Evolutionary conservation across 2,329 filamentous ascomycete species (phyloP), one percentile per base, ranked within the genome.

Genomic region (Pseudonectria buxi): DNA sequence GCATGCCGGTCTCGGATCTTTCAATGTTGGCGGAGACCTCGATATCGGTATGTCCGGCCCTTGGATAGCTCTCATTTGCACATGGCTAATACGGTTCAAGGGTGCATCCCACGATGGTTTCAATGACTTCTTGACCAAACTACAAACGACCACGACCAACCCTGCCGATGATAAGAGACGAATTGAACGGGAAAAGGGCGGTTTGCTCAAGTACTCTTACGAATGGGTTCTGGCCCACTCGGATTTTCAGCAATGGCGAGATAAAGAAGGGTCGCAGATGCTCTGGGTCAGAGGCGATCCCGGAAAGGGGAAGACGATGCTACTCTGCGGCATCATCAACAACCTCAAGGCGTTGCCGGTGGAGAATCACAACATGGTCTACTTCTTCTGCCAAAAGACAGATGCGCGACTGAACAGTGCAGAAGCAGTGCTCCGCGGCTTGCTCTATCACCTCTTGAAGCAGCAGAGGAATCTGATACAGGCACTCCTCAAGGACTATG

Each of bases 331-430:
- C 14, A 53, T 56, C 6, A 44, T 55, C 11, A 14, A 57, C 12
- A 40, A 58, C 3, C 14, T 43, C 7, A 10, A 24, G 14, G 13
- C 31, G 10, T 10, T 24, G 3, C n/a, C 10, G 27, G 9, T 11
- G 4, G 25, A 26, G 0, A 10, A 10, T 2, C 18, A 30, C 6
- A 15, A 9, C 10, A 5, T 62, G 24, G 31, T 41, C 7, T 47
- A 31, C 39, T 68, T 68, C 49, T 65, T 72, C 49, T 72, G 63
- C 44, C 58, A 73, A 43, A 51, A 53, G 9, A 59, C 58, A 4
- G 48, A 69, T 29, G 14, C 39, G 1, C 37, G 46, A 1, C 28
- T 68, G 14, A 68, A 65, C 39, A 64, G 46, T 30, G 61, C 61
- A 0, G 55, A 45, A 0, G 53, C 64, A 1, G 59, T 70, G 0